Conservation (phyloP, 73 alveolate genomes). For the Stentor coeruleus region DNA sequence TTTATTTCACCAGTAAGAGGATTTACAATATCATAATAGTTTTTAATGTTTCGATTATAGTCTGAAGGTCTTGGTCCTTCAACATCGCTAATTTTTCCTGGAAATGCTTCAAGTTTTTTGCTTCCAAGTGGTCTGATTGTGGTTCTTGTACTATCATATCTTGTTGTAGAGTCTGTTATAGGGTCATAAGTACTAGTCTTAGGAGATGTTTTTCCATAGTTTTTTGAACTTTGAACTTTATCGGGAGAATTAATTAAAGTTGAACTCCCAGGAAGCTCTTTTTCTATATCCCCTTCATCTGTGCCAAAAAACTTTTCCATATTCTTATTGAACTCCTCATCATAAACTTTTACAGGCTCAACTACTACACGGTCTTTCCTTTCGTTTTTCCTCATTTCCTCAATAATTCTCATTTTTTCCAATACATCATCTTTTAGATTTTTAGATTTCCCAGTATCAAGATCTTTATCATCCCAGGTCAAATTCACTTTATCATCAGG, state of each 20-base stretch:
- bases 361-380: neutral
- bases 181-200: neutral
- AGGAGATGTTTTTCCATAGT: neutral
- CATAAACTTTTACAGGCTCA: neutral
- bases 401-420: neutral
- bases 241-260: neutral
- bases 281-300: neutral
- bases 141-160: neutral
- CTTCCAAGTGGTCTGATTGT: neutral
- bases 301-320: neutral
- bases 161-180: neutral
- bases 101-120: neutral
- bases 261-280: slow-evolving; percentile 1
- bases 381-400: neutral
- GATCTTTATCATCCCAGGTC: too few species aligned
- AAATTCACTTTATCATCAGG: too few species aligned
- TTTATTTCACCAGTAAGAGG: neutral
- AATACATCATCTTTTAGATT: neutral
- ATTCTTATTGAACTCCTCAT: neutral
- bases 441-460: too few species aligned
- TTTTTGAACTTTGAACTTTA: neutral
- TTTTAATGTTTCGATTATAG: neutral
- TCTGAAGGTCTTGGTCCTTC: neutral
- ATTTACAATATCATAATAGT: neutral
- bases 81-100: neutral